These are phyloP conservation scores for Saposhnikovia divaricata DNA, from an alignment of 129 eudicot species.

Conservation along the genomic window DNA sequence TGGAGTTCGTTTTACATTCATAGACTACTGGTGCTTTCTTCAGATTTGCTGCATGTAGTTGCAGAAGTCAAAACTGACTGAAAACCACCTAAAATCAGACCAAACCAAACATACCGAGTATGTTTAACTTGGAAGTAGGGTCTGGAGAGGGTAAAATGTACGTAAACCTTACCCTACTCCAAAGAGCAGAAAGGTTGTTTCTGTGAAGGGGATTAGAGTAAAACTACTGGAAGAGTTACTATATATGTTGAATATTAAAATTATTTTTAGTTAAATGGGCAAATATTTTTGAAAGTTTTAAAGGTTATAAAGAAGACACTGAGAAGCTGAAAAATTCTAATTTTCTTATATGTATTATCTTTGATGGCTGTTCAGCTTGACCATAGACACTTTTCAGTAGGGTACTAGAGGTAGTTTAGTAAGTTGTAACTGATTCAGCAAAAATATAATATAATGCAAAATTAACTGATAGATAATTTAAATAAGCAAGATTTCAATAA, in stretches of 20 bases:
- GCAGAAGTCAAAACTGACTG: neutral
- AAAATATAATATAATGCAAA: too few relatives aligned
- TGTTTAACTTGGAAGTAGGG: neutral
- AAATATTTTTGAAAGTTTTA: neutral
- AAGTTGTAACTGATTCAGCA: neutral
- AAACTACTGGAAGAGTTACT: neutral
- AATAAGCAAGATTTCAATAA: neutral
- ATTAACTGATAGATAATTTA: neutral
- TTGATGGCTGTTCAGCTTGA: neutral
- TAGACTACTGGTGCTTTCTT: neutral
- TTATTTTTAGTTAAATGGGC: neutral
- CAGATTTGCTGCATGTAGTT: neutral
- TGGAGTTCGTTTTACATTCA: neutral
- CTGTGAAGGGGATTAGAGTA: neutral
- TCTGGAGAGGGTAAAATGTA: neutral
- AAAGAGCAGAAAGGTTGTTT: neutral
- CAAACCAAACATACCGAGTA: neutral
- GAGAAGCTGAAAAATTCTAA: neutral
- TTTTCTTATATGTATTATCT: neutral
- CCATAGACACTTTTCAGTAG: neutral
- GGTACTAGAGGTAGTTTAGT: neutral
- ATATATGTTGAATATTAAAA: too few relatives aligned
- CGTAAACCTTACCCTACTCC: neutral
- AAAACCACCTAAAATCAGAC: neutral
- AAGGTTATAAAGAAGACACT: neutral